Evolutionary conservation across 2,329 filamentous ascomycete genomes (phyloP).

Genomic region (Neoarthrinium moseri): DNA sequence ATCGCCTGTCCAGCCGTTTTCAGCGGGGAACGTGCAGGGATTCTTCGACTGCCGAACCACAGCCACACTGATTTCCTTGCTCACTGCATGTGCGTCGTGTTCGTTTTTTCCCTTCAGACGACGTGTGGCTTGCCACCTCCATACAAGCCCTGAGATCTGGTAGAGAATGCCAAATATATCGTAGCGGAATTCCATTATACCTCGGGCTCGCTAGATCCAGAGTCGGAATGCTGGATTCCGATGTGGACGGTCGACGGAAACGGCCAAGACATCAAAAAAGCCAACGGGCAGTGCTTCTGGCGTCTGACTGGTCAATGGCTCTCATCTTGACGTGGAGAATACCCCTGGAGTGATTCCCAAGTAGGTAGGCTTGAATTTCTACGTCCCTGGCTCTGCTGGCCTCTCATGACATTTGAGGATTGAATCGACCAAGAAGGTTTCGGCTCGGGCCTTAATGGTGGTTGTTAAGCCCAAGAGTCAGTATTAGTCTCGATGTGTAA

Average conservation of each 20-base stretch:
- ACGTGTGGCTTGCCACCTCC: slow-evolving; percentile 5
- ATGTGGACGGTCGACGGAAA: background rate
- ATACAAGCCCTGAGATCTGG: too few species aligned
- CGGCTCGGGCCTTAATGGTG: background rate
- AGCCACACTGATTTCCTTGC: background rate
- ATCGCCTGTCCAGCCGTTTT: background rate
- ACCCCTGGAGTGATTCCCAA: background rate
- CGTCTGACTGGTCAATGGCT: background rate
- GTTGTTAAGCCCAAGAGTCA: background rate
- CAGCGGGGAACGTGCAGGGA: slow-evolving; percentile 3
- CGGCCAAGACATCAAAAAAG: too few species aligned
- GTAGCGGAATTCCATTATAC: too few species aligned
- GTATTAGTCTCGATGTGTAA: too few species aligned
- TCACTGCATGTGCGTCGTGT: background rate
- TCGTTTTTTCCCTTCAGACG: background rate
- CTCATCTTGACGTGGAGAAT: too few species aligned
- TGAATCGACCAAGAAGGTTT: background rate
- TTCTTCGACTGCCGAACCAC: slow-evolving; percentile 5
- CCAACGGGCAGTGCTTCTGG: too few species aligned
- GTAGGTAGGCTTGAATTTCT: background rate
- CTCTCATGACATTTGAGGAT: background rate
- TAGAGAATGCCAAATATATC: background rate
- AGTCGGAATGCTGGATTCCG: background rate
- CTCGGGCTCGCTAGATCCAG: too few species aligned
- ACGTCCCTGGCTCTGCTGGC: background rate